Conservation (phyloP, 106 monocot species). For the Platanthera guangdongensis region DNA sequence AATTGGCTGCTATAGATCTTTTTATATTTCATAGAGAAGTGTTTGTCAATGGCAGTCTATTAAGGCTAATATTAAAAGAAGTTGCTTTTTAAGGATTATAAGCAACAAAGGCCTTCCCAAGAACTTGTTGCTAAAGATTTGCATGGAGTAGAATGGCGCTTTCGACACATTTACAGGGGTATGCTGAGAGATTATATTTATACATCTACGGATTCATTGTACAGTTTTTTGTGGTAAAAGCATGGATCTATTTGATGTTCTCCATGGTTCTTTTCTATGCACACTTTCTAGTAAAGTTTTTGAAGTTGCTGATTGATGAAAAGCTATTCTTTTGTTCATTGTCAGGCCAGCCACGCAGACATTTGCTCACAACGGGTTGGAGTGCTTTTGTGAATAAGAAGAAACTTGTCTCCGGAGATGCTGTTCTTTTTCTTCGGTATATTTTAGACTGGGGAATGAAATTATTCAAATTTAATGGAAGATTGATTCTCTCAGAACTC, state of each 20-base stretch:
- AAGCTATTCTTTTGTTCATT: background rate
- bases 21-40: background rate
- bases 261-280: background rate
- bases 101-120: constrained; percentile 86
- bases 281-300: background rate
- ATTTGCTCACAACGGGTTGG: constrained; percentile 95
- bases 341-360: constrained; percentile 91
- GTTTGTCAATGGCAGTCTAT: background rate
- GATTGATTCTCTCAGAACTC: background rate
- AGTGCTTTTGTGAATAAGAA: constrained; percentile 97
- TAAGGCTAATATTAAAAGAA: background rate
- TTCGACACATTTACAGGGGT: constrained; percentile 95
- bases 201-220: background rate
- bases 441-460: background rate
- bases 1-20: background rate
- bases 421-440: constrained; percentile 89
- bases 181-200: background rate
- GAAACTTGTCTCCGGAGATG: constrained; percentile 94
- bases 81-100: constrained; percentile 55
- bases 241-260: background rate
- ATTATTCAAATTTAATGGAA: background rate
- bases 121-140: constrained; percentile 94
- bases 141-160: constrained; percentile 91
- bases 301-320: background rate
- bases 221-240: constrained; percentile 2